Evolutionary conservation across 305 asterid genomes (phyloP), one percentile per base, ranked within the genome.

Genomic region (Solanum hybrid): DNA sequence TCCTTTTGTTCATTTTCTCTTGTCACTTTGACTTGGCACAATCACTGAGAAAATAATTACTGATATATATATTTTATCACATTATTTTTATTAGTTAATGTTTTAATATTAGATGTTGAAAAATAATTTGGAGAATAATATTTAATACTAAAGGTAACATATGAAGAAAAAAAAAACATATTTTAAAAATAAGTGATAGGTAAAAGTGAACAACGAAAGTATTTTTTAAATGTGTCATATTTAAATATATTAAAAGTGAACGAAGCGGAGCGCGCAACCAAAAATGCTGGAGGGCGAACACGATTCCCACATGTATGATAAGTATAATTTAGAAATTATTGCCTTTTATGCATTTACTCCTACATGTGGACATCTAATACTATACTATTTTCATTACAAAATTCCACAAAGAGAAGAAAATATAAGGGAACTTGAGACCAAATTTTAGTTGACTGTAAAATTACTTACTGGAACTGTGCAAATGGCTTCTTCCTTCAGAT

Each of bases 201-300:
- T 16, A 51, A 46, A 14, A 14, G 1, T 14, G 22, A 5, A 46
- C 8, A 14, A 2, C 0, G 0, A 0, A 5, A 46, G 0, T 46
- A 46, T 14, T 46, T 46, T 46, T 46, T 6, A 2, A 51, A 1
- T 51, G n/a, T 6, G n/a, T 51, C 1, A 51, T 0, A 51, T 51
- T 51, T 16, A 51, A 51, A 51, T 46, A 51, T 42, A 51, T 39
- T 39, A 39, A 39, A 39, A 39, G 14, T 39, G 14, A 39, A 11
- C 46, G 20, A 0, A 20, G 5, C 5, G 26, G 22, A 16, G 4
- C 0, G 1, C 1, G 1, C 0, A 20, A 20, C 11, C 0, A 57
- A 57, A 57, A 57, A 6, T 57, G 73, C 0, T 22, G 80, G 35
- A 0, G 1, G n/a, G 80, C 35, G 11, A 9, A 14, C 37, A 29